Evolutionary conservation across 2,329 filamentous ascomycete genomes (phyloP).

Genomic region (Aschersonia sp.): DNA sequence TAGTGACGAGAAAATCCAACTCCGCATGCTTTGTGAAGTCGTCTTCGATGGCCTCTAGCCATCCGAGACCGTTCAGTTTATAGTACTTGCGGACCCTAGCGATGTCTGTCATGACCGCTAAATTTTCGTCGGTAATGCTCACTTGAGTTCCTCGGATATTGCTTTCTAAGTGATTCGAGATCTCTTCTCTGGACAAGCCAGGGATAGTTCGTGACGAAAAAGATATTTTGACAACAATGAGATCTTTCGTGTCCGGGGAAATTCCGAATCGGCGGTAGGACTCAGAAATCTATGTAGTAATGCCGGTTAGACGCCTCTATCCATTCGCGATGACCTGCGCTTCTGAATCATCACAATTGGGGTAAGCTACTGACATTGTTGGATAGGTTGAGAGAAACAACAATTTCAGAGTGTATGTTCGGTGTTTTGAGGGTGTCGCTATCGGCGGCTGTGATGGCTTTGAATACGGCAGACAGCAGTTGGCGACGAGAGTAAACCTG

Average conservation of each 20-base stretch:
- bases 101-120: constrained; percentile 47
- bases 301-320: neutral
- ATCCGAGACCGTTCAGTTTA: constrained; percentile 54
- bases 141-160: constrained; percentile 46
- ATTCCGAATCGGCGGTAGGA: constrained; percentile 84
- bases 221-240: constrained; percentile 74
- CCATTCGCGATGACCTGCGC: no score
- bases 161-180: constrained; percentile 43
- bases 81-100: constrained; percentile 69
- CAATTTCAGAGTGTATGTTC: constrained; percentile 81
- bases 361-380: constrained; percentile 49
- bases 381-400: constrained; percentile 64
- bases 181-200: constrained; percentile 25
- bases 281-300: constrained; percentile 57
- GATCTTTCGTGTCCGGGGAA: constrained; percentile 47
- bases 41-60: constrained; percentile 30
- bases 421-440: constrained; percentile 55
- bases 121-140: constrained; percentile 46
- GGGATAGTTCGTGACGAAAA: constrained; percentile 28
- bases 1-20: constrained; percentile 55
- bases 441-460: constrained; percentile 53
- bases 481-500: constrained; percentile 61
- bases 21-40: constrained; percentile 31
- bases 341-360: neutral
- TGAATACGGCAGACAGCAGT: constrained; percentile 60